These are phyloP conservation scores for Colletotrichum tofieldiae DNA, from an alignment of 2,329 filamentous ascomycete species.

Conservation along the genomic window DNA sequence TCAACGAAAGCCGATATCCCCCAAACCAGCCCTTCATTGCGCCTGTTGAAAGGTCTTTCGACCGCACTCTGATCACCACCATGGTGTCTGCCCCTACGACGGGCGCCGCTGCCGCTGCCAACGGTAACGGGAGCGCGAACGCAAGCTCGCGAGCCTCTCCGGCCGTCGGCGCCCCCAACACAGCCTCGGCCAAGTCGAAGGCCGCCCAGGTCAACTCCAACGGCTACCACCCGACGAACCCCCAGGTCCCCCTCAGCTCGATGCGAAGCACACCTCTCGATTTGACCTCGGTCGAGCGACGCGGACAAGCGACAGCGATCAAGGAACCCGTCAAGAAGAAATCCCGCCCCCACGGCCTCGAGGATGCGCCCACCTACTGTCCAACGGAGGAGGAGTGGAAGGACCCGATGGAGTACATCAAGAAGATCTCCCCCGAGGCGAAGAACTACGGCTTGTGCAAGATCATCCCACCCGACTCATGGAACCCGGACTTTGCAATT, in stretches of 20 bases:
- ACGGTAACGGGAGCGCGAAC: constrained; percentile 59
- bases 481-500: constrained; percentile 96
- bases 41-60: constrained; percentile 21
- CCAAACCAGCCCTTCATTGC: constrained; percentile 12
- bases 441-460: constrained; percentile 93
- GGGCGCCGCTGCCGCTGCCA: constrained; percentile 54
- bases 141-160: constrained; percentile 69
- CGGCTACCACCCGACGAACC: constrained; percentile 66
- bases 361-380: constrained; percentile 91
- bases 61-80: constrained; percentile 42
- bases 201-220: constrained; percentile 67
- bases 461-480: constrained; percentile 92
- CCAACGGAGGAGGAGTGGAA: constrained; percentile 96
- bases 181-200: constrained; percentile 63
- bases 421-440: constrained; percentile 90
- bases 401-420: constrained; percentile 94
- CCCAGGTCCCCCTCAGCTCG: constrained; percentile 68
- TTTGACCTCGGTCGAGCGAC: constrained; percentile 90
- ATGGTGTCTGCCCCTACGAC: constrained; percentile 60
- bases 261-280: constrained; percentile 79
- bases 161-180: constrained; percentile 56
- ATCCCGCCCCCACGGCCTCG: constrained; percentile 85
- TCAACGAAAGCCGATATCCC: constrained; percentile 6
- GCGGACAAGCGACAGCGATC: constrained; percentile 84
- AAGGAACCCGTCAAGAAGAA: constrained; percentile 84